Evolutionary conservation across 164 flowering plant genomes (phyloP).

Genomic region (Magnolia kwangsiensis): DNA sequence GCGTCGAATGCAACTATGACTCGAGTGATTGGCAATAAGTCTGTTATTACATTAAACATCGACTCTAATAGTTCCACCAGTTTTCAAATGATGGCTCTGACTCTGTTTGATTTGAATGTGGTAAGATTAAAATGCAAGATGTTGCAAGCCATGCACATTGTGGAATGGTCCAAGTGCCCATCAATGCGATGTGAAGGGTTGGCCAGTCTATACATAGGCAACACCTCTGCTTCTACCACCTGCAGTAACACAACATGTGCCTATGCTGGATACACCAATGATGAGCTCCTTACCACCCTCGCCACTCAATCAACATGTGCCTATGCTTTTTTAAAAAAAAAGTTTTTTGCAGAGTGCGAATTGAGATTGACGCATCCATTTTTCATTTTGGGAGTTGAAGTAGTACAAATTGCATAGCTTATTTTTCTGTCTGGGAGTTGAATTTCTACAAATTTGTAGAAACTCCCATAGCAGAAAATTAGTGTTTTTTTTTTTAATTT

Average conservation of each 20-base stretch:
- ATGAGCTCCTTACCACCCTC: constrained; percentile 36
- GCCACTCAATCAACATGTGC: constrained; percentile 23
- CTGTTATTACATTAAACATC: no score
- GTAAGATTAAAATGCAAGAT: constrained; percentile 58
- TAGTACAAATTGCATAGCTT: neutral
- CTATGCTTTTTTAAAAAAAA: no score
- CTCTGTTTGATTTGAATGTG: neutral
- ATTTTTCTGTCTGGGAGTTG: neutral
- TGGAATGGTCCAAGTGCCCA: constrained; percentile 43
- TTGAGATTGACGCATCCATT: neutral
- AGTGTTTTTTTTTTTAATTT: no score
- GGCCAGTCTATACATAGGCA: constrained; percentile 33
- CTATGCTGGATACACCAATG: constrained; percentile 55
- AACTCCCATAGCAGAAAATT: no score
- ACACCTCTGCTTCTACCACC: constrained; percentile 15
- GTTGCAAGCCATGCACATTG: constrained; percentile 21
- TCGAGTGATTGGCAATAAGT: constrained; percentile 46
- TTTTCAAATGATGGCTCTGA: neutral
- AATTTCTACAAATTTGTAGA: neutral
- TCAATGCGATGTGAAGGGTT: constrained; percentile 35
- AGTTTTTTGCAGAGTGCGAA: neutral
- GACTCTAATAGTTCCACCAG: neutral
- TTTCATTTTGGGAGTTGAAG: neutral
- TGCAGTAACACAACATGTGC: constrained; percentile 37
- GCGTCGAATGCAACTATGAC: constrained; percentile 60